phyloP scores from a whole-genome alignment of 768 basidiomycete species.

The Kwoniella newhampshirensis region DNA sequence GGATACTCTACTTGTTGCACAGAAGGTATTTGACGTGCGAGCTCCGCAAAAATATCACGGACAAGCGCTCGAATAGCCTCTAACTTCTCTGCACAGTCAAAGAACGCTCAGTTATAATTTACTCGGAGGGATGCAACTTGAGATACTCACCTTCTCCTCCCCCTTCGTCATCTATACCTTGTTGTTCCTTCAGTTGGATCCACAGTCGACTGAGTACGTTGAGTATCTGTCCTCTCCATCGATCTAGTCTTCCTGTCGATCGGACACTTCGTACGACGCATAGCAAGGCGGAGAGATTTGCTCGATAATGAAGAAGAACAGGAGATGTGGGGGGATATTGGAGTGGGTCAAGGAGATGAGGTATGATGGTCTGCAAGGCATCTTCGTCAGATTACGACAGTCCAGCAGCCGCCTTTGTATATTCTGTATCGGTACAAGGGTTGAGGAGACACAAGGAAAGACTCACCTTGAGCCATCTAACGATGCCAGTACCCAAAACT shows the following conservation, averaged over 20 bases:
- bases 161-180: constrained; percentile 1
- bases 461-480: constrained; percentile 50
- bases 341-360: constrained; percentile 42
- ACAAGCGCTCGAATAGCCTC: not conserved
- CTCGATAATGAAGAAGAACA: constrained; percentile 32
- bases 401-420: no score
- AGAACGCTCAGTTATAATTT: no score
- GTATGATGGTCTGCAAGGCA: constrained; percentile 42
- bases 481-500: constrained; percentile 38
- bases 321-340: constrained; percentile 34
- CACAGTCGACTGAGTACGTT: constrained; percentile 36
- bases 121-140: no score
- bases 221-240: constrained; percentile 51
- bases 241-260: constrained; percentile 31
- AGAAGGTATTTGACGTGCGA: constrained; percentile 8
- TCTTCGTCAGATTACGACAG: no score
- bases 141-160: no score
- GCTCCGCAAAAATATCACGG: not conserved
- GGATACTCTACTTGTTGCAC: constrained; percentile 7
- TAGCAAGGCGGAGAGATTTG: constrained; percentile 42
- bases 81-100: no score
- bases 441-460: not conserved
- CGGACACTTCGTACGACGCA: constrained; percentile 23
- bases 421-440: not conserved
- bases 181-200: constrained; percentile 25